Evolutionary conservation across 108 stramenopile genomes (phyloP).

Genomic region (Seminavis robusta): DNA sequence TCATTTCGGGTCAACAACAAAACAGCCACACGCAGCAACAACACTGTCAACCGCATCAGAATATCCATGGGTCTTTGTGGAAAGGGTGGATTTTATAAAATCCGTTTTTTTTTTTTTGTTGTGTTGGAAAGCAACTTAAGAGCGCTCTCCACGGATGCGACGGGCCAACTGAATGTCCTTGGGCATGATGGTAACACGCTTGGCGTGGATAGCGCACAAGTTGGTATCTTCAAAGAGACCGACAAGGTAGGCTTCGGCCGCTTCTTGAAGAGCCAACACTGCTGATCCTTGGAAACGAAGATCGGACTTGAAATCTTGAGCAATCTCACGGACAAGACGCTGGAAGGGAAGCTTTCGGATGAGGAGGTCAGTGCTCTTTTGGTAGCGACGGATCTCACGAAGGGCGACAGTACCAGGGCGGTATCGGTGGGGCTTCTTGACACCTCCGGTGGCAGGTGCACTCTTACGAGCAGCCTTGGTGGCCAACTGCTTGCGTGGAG

Average conservation of each 20-base stretch:
- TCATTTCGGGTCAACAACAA: too few species aligned
- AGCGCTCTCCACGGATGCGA: too few species aligned
- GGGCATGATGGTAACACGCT: slow-evolving; percentile 93
- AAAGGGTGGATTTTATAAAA: slow-evolving; percentile 14
- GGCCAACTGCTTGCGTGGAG: slow-evolving; percentile 91
- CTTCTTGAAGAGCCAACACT: slow-evolving; percentile 92
- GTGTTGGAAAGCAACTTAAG: neutral
- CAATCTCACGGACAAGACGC: slow-evolving; percentile 85
- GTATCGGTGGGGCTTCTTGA: slow-evolving; percentile 84
- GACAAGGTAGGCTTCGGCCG: slow-evolving; percentile 83
- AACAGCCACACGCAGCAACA: too few species aligned
- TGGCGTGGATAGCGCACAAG: slow-evolving; percentile 93
- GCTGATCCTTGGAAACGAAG: slow-evolving; percentile 92
- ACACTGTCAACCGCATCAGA: too few species aligned
- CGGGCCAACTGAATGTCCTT: slow-evolving; percentile 64
- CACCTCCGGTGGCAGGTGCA: slow-evolving; percentile 84
- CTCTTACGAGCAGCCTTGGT: slow-evolving; percentile 90
- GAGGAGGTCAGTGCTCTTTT: slow-evolving; percentile 91
- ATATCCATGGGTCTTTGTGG: too few species aligned
- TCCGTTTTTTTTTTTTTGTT: slow-evolving; percentile 9
- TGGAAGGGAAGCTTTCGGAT: slow-evolving; percentile 97
- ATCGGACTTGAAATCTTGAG: slow-evolving; percentile 86
- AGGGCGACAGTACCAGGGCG: slow-evolving; percentile 89
- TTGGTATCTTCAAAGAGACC: slow-evolving; percentile 92
- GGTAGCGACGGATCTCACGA: slow-evolving; percentile 93